phyloP scores from a whole-genome alignment of 768 basidiomycete species.

The Boletus rex-veris region DNA sequence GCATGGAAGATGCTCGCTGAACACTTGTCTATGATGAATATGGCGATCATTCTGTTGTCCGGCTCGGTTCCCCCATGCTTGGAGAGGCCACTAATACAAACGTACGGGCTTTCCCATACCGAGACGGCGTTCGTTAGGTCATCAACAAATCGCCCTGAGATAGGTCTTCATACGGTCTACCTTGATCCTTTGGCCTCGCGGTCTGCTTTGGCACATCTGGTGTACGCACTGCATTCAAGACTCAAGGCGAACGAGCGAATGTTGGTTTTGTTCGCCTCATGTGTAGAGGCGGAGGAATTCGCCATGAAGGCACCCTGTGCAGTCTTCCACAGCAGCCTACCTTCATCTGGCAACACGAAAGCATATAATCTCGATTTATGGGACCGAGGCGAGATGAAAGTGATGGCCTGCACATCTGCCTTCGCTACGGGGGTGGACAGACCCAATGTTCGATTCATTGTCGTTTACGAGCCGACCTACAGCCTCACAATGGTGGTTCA shows the following conservation, averaged over 20 bases:
- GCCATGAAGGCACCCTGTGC: background rate
- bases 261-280: background rate
- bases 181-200: background rate
- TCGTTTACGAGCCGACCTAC: background rate
- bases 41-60: slow-evolving; percentile 1
- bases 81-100: background rate
- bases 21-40: background rate
- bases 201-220: background rate
- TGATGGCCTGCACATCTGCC: slow-evolving; percentile 8
- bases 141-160: background rate
- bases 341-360: background rate
- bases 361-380: background rate
- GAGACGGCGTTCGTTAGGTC: background rate
- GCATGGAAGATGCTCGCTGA: background rate
- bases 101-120: background rate
- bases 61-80: background rate
- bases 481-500: background rate
- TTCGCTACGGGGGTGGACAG: slow-evolving; percentile 7
- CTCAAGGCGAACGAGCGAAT: background rate
- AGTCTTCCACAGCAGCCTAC: background rate
- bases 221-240: background rate
- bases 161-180: slow-evolving; percentile 1
- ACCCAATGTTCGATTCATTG: background rate
- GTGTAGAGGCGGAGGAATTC: background rate
- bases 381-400: background rate